Conservation (phyloP, 1,284 basidiomycete genomes). For the Meira miltonrushii region DNA sequence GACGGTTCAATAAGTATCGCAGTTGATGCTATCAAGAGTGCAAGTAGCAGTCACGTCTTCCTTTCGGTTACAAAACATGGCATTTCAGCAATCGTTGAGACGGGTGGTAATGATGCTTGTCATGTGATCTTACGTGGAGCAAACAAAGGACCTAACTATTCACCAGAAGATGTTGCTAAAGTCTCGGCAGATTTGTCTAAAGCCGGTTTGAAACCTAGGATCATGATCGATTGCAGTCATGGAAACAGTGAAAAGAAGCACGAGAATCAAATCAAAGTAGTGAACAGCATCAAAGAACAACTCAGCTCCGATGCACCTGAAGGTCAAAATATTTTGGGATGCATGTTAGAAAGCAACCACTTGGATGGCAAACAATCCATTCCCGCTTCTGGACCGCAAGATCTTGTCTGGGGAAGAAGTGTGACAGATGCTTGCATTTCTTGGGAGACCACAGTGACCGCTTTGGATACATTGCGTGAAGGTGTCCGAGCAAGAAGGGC, state of each 20-base stretch:
- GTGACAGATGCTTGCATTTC: conserved; percentile 49
- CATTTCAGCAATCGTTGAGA: conserved; percentile 52
- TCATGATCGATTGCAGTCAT: conserved; percentile 75
- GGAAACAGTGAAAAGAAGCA: conserved; percentile 63
- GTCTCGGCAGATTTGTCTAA: conserved; percentile 33
- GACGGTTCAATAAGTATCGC: conserved; percentile 57
- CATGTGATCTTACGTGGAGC: conserved; percentile 51
- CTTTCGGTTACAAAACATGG: conserved; percentile 96
- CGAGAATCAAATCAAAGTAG: conserved; percentile 59
- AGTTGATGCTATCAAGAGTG: conserved; percentile 91
- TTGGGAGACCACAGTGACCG: conserved; percentile 44
- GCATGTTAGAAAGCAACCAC: conserved; percentile 95
- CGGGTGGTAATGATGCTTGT: conserved; percentile 50
- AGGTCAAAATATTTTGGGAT: conserved; percentile 71
- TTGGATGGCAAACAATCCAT: conserved; percentile 57
- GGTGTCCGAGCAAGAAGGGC: conserved; percentile 33
- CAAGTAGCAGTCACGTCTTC: conserved; percentile 89
- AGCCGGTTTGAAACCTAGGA: conserved; percentile 28
- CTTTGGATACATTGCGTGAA: conserved; percentile 34
- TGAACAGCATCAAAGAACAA: conserved; percentile 57
- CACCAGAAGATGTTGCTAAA: conserved; percentile 27
- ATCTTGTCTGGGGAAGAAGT: conserved; percentile 40
- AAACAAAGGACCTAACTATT: conserved; percentile 50
- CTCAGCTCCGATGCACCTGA: conserved; percentile 22
- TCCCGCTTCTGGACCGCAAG: conserved; percentile 32